Evolutionary conservation across 2,329 filamentous ascomycete genomes (phyloP).

Genomic region (Pseudogymnoascus sp.): DNA sequence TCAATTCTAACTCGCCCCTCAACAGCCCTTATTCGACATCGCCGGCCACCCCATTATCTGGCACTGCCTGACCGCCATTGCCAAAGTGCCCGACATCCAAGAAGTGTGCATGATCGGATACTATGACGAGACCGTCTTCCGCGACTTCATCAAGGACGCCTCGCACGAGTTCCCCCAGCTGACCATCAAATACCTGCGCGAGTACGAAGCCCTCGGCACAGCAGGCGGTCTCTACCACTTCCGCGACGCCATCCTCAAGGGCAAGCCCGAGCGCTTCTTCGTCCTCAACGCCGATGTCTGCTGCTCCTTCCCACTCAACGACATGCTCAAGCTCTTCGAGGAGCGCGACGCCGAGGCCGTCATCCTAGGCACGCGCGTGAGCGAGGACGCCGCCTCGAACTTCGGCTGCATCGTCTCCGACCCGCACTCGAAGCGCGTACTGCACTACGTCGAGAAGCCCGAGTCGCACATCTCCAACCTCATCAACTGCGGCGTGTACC

Average conservation of each 20-base stretch:
- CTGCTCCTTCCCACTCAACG: constrained; percentile 92
- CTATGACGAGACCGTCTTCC: constrained; percentile 95
- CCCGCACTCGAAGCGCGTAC: constrained; percentile 83
- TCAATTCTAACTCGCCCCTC: constrained; percentile 15
- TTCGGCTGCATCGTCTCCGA: constrained; percentile 98
- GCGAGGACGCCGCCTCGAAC: constrained; percentile 85
- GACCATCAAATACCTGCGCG: constrained; percentile 88
- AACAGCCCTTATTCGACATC: constrained; percentile 90
- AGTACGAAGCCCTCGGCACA: constrained; percentile 93
- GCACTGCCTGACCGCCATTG: constrained; percentile 88
- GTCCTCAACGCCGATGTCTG: constrained; percentile 97
- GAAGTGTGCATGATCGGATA: constrained; percentile 98
- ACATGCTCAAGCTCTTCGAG: constrained; percentile 91
- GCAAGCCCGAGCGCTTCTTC: constrained; percentile 88
- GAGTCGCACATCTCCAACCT: constrained; percentile 96
- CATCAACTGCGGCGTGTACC: constrained; percentile 98
- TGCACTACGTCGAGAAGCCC: constrained; percentile 99
- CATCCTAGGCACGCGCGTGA: constrained; percentile 86
- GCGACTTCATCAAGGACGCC: constrained; percentile 94
- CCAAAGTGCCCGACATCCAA: constrained; percentile 83
- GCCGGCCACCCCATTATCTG: constrained; percentile 97
- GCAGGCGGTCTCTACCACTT: constrained; percentile 98
- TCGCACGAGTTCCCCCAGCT: constrained; percentile 77
- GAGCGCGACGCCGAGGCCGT: constrained; percentile 95
- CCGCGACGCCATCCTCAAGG: constrained; percentile 96